Evolutionary conservation across 139 green algal genomes (phyloP), one percentile per base, ranked within the genome.

Genomic region (Eudorina sp.): DNA sequence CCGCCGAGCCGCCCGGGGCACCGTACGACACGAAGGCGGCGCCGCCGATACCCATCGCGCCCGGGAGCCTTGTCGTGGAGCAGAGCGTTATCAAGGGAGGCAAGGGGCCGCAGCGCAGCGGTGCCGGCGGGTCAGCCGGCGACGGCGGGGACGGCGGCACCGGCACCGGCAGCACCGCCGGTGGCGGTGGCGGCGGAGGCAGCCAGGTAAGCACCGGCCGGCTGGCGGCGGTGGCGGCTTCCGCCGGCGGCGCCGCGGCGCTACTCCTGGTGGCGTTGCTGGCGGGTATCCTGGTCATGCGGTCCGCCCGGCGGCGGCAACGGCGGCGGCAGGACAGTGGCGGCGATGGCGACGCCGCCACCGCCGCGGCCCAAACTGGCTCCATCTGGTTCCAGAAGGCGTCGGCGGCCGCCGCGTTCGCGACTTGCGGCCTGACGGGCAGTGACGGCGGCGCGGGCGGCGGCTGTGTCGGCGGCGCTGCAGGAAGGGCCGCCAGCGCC

Each of bases 371-470:
- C 27, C 16, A 72, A n/a, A n/a, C n/a, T n/a, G n/a, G n/a, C n/a
- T n/a, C n/a, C n/a, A n/a, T n/a, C 23, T 72, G 62, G 62, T 29
- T 72, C 62, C 62, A 72, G 31, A 72, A 72, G 23, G 62, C 62
- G 62, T 40, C 62, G 27, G 62, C 62, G 21, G 62, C 14, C 16
- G 62, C 62, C n/a, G 62, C 62, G 6, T 72, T 72, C 62, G 62
- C 62, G 3, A 72, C 62, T 19, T 72, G 62, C 19, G 62, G 62
- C 62, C 62, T 72, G 16, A 72, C 62, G 27, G 62, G 62, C 19
- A 34, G 62, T 29, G 31, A 72, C 62, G 58, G 48, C 48, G 48
- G 48, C 48, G 48, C 48, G 11, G 13, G 13, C 48, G 48, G 48
- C 48, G 48, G 13, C 48, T 9, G 48, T 13, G 48, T 9, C 13